A percentile compares a stretch with the other conserved stretches of the same genome.
Evolutionary conservation across 140 eudicot genomes (phyloP).

Genomic region (Cichorium intybus): DNA sequence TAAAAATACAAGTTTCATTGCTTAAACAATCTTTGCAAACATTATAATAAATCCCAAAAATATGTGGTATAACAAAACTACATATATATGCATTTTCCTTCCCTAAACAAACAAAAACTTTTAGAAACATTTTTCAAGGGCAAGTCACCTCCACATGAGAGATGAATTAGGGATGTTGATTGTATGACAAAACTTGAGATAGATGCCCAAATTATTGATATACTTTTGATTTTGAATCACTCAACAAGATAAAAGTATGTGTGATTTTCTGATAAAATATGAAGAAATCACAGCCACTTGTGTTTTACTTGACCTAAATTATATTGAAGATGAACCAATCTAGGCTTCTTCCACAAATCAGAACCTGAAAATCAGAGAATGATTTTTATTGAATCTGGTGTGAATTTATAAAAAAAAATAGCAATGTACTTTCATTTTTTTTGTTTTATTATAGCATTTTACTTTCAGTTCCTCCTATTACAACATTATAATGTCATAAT

Average conservation of each 20-base stretch:
- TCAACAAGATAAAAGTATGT: constrained; percentile 25
- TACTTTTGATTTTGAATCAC: constrained; percentile 21
- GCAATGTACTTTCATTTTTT: no score
- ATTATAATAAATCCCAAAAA: constrained; percentile 31
- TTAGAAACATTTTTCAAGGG: constrained; percentile 9
- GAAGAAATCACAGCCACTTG: constrained; percentile 35
- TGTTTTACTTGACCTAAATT: constrained; percentile 21
- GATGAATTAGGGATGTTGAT: constrained; percentile 17
- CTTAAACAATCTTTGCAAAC: constrained; percentile 29
- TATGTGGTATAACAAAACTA: constrained; percentile 31
- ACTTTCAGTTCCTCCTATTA: no score
- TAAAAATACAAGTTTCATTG: constrained; percentile 23
- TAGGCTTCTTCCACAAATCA: constrained; percentile 10
- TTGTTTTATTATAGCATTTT: no score
- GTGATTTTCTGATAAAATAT: constrained; percentile 42
- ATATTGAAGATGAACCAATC: constrained; percentile 14
- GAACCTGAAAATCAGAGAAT: constrained; percentile 23
- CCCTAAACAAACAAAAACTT: not conserved
- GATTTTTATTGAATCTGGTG: not conserved
- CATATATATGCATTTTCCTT: constrained; percentile 38
- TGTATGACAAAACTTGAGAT: constrained; percentile 3
- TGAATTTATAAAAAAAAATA: not conserved
- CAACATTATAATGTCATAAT: no score
- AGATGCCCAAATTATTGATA: constrained; percentile 26
- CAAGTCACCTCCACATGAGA: constrained; percentile 22